A percentile compares a stretch with the other conserved stretches of the same genome.
phyloP scores from a whole-genome alignment of 108 stramenopile species.

The Cyclostephanos tholiformis region DNA sequence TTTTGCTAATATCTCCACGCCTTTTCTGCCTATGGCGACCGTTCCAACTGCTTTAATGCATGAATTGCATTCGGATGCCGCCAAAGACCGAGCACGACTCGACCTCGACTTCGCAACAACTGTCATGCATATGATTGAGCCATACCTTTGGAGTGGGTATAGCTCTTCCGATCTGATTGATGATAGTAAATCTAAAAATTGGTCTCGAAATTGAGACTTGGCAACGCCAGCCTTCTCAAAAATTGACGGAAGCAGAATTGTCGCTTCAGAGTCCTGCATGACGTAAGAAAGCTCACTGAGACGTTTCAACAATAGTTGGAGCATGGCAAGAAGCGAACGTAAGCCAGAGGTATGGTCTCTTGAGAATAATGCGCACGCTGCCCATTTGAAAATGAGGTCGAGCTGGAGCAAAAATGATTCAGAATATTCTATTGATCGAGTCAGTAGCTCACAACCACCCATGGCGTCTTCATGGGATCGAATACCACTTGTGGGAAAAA shows the following conservation, averaged over 20 bases:
- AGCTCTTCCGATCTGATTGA: conserved; percentile 51
- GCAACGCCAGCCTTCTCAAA: conserved; percentile 79
- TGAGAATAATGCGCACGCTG: conserved; percentile 63
- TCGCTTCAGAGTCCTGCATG: conserved; percentile 60
- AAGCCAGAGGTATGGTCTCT: conserved; percentile 80
- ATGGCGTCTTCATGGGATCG: conserved; percentile 77
- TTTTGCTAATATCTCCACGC: conserved; percentile 59
- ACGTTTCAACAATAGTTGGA: conserved; percentile 42
- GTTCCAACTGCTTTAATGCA: conserved; percentile 68
- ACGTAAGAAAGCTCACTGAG: conserved; percentile 56
- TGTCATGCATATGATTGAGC: conserved; percentile 68
- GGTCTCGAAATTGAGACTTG: conserved; percentile 69
- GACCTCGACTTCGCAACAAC: conserved; percentile 69
- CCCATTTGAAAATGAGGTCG: conserved; percentile 81
- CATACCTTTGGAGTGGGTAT: conserved; percentile 57
- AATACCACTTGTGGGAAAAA: conserved; percentile 76
- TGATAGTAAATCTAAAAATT: conserved; percentile 57
- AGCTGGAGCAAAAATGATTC: conserved; percentile 62
- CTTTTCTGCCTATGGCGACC: conserved; percentile 78
- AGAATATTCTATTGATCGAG: conserved; percentile 60
- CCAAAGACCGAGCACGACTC: conserved; percentile 64
- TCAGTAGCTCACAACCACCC: conserved; percentile 66
- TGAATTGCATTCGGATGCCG: conserved; percentile 57
- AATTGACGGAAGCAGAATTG: conserved; percentile 66
- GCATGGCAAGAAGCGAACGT: conserved; percentile 59